A percentile compares a stretch with the other conserved stretches of the same genome.
These are phyloP conservation scores for Rhododendron molle DNA, from an alignment of 148 eudicot species.

Conservation along the genomic window DNA sequence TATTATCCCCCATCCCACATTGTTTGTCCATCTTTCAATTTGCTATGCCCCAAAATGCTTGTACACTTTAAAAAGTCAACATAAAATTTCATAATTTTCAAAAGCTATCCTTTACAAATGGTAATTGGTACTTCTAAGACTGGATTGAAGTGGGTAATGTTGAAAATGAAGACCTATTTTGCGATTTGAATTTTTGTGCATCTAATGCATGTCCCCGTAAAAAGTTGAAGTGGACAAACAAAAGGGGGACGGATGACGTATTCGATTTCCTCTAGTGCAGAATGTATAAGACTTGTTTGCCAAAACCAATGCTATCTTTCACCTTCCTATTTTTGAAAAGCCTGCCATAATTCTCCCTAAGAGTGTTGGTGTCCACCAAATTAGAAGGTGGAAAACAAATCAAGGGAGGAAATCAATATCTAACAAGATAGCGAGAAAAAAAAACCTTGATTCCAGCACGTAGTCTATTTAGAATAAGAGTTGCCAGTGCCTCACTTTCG, in stretches of 20 bases:
- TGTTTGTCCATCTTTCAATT: not conserved
- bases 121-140: no score
- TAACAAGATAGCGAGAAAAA: not conserved
- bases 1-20: not conserved
- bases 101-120: not conserved
- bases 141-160: not conserved
- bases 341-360: not conserved
- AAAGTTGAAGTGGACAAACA: not conserved
- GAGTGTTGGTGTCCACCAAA: not conserved
- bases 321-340: not conserved
- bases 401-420: not conserved
- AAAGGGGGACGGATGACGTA: not conserved
- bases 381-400: not conserved
- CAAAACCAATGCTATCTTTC: not conserved
- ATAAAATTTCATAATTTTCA: no score
- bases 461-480: conserved; percentile 82
- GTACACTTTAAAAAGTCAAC: not conserved
- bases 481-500: conserved; percentile 72
- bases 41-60: not conserved
- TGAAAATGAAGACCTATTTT: not conserved
- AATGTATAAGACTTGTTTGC: not conserved
- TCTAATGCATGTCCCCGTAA: not conserved
- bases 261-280: not conserved
- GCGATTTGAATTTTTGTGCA: not conserved
- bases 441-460: conserved; percentile 92